Conservation (phyloP, 2,329 filamentous ascomycete species). For the Botrytis sinoallii region DNA sequence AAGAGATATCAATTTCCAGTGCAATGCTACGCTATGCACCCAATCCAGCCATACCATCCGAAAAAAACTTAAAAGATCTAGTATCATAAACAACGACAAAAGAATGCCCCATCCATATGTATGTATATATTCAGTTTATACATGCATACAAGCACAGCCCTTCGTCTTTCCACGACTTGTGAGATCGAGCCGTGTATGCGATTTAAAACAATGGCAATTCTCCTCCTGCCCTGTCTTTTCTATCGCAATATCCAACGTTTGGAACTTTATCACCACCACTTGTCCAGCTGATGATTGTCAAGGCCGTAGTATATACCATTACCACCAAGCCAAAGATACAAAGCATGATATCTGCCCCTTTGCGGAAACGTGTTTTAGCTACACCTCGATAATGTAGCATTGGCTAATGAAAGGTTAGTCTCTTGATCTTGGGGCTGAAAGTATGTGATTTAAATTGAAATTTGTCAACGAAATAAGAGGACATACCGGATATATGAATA, state of each 20-base stretch:
- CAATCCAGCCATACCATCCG: neutral
- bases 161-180: neutral
- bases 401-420: constrained; percentile 54
- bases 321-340: constrained; percentile 79
- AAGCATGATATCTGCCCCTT: constrained; percentile 68
- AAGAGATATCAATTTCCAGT: constrained; percentile 9
- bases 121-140: constrained; percentile 3
- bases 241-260: constrained; percentile 62
- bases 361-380: constrained; percentile 65
- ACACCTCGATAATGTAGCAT: constrained; percentile 84
- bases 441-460: neutral
- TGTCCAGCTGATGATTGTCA: constrained; percentile 88
- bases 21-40: constrained; percentile 15
- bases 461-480: neutral
- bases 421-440: neutral
- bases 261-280: constrained; percentile 48
- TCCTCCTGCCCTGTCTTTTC: constrained; percentile 23
- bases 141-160: constrained; percentile 3
- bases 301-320: constrained; percentile 86
- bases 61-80: constrained; percentile 7
- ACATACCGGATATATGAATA: constrained; percentile 96
- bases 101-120: neutral
- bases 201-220: constrained; percentile 6
- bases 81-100: constrained; percentile 5
- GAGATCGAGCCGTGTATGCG: neutral